These are phyloP conservation scores for Corymbia calophylla DNA, from an alignment of 441 rosid species.

Conservation along the genomic window DNA sequence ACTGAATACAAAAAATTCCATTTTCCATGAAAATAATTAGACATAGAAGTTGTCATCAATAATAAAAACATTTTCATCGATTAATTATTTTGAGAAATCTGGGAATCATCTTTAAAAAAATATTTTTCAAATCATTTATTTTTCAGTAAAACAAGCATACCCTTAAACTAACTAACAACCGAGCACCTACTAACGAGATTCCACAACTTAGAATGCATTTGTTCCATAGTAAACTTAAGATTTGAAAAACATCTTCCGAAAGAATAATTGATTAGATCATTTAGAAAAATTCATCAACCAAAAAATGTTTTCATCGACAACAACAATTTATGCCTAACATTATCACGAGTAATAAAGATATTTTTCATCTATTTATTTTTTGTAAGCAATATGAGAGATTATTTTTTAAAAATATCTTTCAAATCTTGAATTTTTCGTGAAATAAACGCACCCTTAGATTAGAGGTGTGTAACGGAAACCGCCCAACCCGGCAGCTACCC, in stretches of 20 bases:
- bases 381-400: not conserved
- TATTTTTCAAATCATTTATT: not conserved
- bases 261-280: too few species aligned
- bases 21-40: not conserved
- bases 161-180: not conserved
- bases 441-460: not conserved
- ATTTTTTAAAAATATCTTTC: not conserved
- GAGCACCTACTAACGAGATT: not conserved
- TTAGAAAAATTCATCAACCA: too few species aligned
- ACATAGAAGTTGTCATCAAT: not conserved
- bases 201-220: not conserved
- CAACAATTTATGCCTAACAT: too few species aligned
- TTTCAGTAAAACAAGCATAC: not conserved
- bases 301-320: too few species aligned
- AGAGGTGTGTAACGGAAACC: too few species aligned
- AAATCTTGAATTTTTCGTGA: not conserved
- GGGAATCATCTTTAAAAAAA: rapidly evolving
- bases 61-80: not conserved
- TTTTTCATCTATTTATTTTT: not conserved
- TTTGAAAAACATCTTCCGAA: not conserved
- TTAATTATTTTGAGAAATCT: rapidly evolving
- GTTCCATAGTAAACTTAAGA: not conserved
- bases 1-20: rapidly evolving
- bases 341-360: not conserved
- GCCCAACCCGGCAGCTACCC: too few species aligned